Conservation (phyloP, 1,139 yeast genomes). For the Barnettozyma hawaiiensis region DNA sequence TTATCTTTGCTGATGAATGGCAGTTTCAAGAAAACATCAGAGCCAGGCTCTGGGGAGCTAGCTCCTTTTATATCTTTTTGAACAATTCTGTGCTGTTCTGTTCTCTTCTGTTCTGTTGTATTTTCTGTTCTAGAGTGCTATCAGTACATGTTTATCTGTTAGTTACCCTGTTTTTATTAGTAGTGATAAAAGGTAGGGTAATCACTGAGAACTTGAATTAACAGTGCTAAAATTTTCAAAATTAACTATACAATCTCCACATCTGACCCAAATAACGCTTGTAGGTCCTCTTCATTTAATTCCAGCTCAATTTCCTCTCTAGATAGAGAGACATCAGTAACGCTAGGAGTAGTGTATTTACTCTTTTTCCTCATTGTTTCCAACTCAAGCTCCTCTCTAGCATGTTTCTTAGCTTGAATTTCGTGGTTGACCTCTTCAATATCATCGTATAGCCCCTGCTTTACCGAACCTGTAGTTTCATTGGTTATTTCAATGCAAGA, state of each 20-base stretch:
- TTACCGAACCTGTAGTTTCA: conserved; percentile 1
- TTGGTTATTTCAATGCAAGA: background rate
- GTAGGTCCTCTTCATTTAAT: conserved; percentile 11
- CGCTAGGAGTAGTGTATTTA: too few species aligned
- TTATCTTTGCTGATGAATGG: background rate
- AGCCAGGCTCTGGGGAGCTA: too few species aligned
- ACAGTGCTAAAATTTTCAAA: too few species aligned
- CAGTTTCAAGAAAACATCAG: too few species aligned
- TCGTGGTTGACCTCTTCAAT: conserved; percentile 14
- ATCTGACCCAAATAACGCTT: conserved; percentile 21
- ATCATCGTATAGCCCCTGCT: conserved; percentile 6
- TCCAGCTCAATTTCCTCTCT: background rate
- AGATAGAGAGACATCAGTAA: background rate
- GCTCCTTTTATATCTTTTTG: too few species aligned
- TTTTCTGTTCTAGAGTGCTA: too few species aligned
- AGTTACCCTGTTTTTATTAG: too few species aligned
- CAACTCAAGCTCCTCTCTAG: conserved; percentile 1
- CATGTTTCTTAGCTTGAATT: conserved; percentile 11
- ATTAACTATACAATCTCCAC: conserved; percentile 18
- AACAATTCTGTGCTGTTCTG: too few species aligned
- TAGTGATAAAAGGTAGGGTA: background rate
- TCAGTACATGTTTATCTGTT: too few species aligned
- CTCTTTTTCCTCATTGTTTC: background rate
- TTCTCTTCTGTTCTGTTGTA: too few species aligned
- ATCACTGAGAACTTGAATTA: too few species aligned